A percentile compares a stretch with the other conserved stretches of the same genome.
These are phyloP conservation scores for Globisporangium canariense DNA, from an alignment of 352 stramenopile species.

Conservation along the genomic window DNA sequence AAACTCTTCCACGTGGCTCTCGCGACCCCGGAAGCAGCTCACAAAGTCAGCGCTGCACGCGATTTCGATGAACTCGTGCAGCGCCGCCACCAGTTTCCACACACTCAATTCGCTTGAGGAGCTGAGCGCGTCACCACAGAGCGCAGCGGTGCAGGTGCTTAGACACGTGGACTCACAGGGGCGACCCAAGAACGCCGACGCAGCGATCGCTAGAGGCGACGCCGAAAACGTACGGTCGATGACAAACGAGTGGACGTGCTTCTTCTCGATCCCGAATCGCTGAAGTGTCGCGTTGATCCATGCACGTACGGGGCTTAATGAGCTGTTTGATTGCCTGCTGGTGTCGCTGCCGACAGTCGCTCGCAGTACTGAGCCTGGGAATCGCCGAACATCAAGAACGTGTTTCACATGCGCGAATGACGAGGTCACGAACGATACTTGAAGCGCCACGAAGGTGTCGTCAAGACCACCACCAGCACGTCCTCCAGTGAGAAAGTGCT, in stretches of 20 bases:
- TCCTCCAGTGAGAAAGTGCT: neutral
- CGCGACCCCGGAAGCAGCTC: conserved; percentile 6
- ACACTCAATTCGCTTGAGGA: neutral
- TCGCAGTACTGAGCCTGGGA: neutral
- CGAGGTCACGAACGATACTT: conserved; percentile 15
- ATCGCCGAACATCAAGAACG: conserved; percentile 8
- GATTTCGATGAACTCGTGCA: conserved; percentile 1
- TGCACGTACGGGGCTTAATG: neutral
- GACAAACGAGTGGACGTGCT: conserved; percentile 14
- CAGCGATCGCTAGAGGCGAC: neutral
- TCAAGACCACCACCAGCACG: neutral
- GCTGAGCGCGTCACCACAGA: neutral
- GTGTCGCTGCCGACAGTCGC: neutral
- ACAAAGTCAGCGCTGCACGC: conserved; percentile 9
- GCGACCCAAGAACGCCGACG: conserved; percentile 6
- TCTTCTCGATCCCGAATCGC: conserved; percentile 5
- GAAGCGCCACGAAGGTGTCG: conserved; percentile 6
- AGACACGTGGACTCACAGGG: conserved; percentile 2
- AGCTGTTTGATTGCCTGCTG: conserved; percentile 7
- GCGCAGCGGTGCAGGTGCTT: neutral
- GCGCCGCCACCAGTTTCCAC: neutral
- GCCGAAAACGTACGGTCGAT: conserved; percentile 1
- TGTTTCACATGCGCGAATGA: conserved; percentile 10
- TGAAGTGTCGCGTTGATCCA: conserved; percentile 7
- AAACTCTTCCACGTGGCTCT: conserved; percentile 8